Base-by-base conservation (phyloP, 495 filamentous ascomycete species). In the Rhypophila decipiens region DNA sequence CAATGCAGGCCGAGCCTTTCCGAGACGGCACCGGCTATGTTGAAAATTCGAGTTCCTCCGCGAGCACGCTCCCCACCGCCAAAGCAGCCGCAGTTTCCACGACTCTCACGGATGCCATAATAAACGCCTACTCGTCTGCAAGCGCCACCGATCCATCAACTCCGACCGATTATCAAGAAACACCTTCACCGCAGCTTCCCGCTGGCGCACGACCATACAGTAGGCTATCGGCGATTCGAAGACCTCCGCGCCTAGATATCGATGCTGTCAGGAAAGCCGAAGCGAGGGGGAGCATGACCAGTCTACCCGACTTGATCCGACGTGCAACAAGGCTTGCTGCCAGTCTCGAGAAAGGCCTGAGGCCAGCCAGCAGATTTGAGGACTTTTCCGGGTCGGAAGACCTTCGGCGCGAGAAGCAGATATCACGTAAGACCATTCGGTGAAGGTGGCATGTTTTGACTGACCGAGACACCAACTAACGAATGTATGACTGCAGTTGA, bases 241-340 rank as follows among this genome's bases (percentile, higher is more conserved):
- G 85, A 58, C 89, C 88, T 37, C 85, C 87, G 22, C 76, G 79
- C 2, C 65, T 95, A 22, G 80, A 97, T 57, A 79, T 96, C 33
- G 82, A 85, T 60, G 86, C 86, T 10, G 82, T 91, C 11, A 76
- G 79, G 35, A 81, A 85, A 49, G 87, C 88, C 18, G 86, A 93
- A 55, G 76, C 84, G 10, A 79, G 89, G 52, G 90, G 88, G 8
- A 95, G 89, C 58, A 68, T 95, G 52, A 96, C 93, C 4, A 95
- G 89, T 65, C 68, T 98, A 42, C 85, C 89, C 0, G 93, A 96
- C 65, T 69, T 98, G 45, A 97, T 98, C 49, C 75, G 80, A 51
- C 77, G 93, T 39, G 93, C 93, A 2, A 96, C 90, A 1, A 82
- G 80, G 52, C 71, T 97, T 20, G 93, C 93, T 4, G 77, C 90